These are phyloP conservation scores for Ramichloridium luteum DNA, from an alignment of 2,329 filamentous ascomycete species.

Conservation along the genomic window DNA sequence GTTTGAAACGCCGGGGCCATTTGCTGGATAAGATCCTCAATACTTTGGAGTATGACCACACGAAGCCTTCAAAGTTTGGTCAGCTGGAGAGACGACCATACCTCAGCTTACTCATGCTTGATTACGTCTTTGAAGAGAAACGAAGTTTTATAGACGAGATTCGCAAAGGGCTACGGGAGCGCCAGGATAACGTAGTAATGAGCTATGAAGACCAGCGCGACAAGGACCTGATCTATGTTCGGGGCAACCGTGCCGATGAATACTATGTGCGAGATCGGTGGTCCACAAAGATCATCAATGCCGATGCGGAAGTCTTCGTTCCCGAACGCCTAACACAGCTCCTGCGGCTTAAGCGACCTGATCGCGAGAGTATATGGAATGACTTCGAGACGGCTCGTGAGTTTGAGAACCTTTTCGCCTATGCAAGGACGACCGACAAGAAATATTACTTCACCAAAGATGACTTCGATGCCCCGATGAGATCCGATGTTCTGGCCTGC, in stretches of 20 bases:
- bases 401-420: constrained; percentile 9
- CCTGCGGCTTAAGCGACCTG: background rate
- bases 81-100: constrained; percentile 7
- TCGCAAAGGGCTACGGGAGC: background rate
- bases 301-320: constrained; percentile 2
- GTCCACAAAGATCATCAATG: constrained; percentile 6
- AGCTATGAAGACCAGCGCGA: constrained; percentile 5
- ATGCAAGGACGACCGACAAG: constrained; percentile 4
- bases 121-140: constrained; percentile 12
- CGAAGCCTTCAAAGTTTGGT: background rate
- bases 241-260: constrained; percentile 3
- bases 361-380: constrained; percentile 3
- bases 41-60: constrained; percentile 9
- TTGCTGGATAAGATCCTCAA: constrained; percentile 11
- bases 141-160: constrained; percentile 11
- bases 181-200: constrained; percentile 3
- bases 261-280: constrained; percentile 7
- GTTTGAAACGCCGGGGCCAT: constrained; percentile 4
- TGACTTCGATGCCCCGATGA: constrained; percentile 8
- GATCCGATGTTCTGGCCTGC: constrained; percentile 7
- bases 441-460: constrained; percentile 7
- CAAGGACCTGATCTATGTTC: constrained; percentile 5
- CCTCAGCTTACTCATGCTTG: constrained; percentile 13
- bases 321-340: constrained; percentile 4
- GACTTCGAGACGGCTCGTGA: constrained; percentile 10